Evolutionary conservation across 495 filamentous ascomycete species (phyloP), one percentile per base, ranked within the genome.

Genomic region (Trichoderma reesei): DNA sequence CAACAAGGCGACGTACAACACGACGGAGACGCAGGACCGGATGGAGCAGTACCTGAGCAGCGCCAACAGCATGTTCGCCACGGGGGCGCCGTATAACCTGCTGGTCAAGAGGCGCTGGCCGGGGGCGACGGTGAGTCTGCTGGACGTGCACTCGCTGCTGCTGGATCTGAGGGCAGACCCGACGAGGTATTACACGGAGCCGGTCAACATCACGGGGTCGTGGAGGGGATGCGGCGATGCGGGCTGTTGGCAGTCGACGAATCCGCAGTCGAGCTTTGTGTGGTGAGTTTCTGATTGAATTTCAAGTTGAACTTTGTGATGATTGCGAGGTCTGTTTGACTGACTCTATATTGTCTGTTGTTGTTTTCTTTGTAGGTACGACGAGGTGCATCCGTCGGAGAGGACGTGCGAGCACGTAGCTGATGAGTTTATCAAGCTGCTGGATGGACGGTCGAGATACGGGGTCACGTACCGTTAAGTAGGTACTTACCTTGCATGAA

Each of bases 371-470:
- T 34, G 31, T 56, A 56, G 77, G 78, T 80, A 79, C 65, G 87
- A 90, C 73, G 82, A 84, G 69, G 72, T 90, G 70, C 88, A 91
- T 73, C 86, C 87, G 11, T 83, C 80, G 14, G 76, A 83, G 71
- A 79, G 83, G 74, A 78, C 82, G 7, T 71, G 77, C 73, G 72
- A 75, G 71, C 71, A 39, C 11, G 59, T 61, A 10, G 59, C 59
- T 8, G 59, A 61, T 18, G 39, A 61, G 16, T 61, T 61, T 20
- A 41, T 61, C 16, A 41, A 39, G n/a, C n/a, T 41, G 34, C 4
- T 61, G 36, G 39, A 39, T 5, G 59, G 59, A 38, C 26, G 33
- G 36, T 61, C 59, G 1, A 61, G 20, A 31, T 61, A 61, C 34
- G 59, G 36, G 3, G 31, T 34, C 34, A 34, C 34, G 1, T 61